Evolutionary conservation across 2,329 filamentous ascomycete species (phyloP).

Genomic region (Apiospora saccharicola): DNA sequence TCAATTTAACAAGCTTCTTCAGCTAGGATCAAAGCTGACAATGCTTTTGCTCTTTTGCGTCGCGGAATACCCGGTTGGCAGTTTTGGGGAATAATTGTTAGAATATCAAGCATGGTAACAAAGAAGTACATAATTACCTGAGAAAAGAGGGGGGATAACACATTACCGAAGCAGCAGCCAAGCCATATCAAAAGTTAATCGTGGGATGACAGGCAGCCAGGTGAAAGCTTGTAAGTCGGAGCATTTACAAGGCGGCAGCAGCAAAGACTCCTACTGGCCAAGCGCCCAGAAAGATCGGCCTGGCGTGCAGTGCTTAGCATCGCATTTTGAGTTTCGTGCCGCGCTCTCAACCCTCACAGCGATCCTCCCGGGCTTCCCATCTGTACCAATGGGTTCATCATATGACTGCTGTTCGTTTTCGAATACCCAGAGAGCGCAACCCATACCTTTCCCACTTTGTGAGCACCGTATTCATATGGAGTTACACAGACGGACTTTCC

Average conservation of each 20-base stretch:
- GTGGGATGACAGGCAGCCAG: constrained; percentile 8
- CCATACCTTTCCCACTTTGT: not conserved
- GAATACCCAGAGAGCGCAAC: not conserved
- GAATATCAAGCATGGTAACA: not conserved
- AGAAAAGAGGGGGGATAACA: not conserved
- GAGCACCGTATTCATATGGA: not conserved
- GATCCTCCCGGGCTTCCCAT: not conserved
- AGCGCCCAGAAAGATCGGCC: not conserved
- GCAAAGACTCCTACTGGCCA: not conserved
- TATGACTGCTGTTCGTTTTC: constrained; percentile 10
- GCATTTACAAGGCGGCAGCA: not conserved
- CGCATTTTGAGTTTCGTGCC: constrained; percentile 17
- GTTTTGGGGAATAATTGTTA: not conserved
- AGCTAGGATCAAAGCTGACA: not conserved
- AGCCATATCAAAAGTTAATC: not conserved
- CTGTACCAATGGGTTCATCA: not conserved
- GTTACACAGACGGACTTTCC: constrained; percentile 2
- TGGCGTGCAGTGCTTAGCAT: constrained; percentile 17
- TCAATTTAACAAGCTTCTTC: constrained; percentile 9
- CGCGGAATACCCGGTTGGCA: not conserved
- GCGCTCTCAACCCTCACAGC: not conserved
- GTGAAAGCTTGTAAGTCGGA: constrained; percentile 9
- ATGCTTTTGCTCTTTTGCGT: not conserved
- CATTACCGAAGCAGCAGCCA: not conserved
- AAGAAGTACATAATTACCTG: not conserved